These are phyloP conservation scores for Plasmodium sp. DNA, from an alignment of 169 alveolate genomes.

Conservation along the genomic window DNA sequence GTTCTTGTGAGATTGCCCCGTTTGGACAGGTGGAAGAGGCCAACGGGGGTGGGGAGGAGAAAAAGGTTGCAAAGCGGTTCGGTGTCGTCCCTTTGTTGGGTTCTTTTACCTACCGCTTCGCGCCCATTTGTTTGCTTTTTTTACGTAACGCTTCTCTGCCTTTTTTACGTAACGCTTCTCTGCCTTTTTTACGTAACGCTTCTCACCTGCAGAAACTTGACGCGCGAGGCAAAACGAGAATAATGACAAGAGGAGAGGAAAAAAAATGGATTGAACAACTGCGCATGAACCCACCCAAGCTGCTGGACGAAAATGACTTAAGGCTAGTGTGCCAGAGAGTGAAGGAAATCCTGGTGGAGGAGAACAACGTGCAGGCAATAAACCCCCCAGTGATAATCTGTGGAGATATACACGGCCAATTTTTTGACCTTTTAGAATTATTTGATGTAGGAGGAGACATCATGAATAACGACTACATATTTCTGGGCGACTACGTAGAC, in stretches of 20 bases:
- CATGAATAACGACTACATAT: slow-evolving; percentile 95
- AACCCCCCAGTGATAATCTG: slow-evolving; percentile 98
- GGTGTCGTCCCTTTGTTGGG: neutral
- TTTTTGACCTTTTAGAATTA: slow-evolving; percentile 95
- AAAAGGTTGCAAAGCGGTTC: no score
- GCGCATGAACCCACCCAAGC: slow-evolving; percentile 91
- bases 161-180: neutral
- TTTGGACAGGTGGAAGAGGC: neutral
- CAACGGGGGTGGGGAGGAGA: neutral
- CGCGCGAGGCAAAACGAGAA: neutral
- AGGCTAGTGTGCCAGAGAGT: slow-evolving; percentile 96
- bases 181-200: neutral
- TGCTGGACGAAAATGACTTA: slow-evolving; percentile 96
- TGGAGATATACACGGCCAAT: slow-evolving; percentile 98
- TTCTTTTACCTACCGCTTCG: neutral
- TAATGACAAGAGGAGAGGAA: slow-evolving; percentile 84
- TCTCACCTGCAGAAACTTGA: neutral
- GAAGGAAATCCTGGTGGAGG: slow-evolving; percentile 97
- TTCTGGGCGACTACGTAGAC: slow-evolving; percentile 99
- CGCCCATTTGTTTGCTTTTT: neutral
- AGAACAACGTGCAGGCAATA: slow-evolving; percentile 95
- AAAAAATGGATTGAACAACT: slow-evolving; percentile 94
- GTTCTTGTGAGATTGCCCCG: neutral
- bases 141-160: neutral
- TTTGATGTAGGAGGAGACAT: slow-evolving; percentile 90